These are phyloP conservation scores for Prunus armeniaca DNA, from an alignment of 306 rosid genomes.

Conservation along the genomic window DNA sequence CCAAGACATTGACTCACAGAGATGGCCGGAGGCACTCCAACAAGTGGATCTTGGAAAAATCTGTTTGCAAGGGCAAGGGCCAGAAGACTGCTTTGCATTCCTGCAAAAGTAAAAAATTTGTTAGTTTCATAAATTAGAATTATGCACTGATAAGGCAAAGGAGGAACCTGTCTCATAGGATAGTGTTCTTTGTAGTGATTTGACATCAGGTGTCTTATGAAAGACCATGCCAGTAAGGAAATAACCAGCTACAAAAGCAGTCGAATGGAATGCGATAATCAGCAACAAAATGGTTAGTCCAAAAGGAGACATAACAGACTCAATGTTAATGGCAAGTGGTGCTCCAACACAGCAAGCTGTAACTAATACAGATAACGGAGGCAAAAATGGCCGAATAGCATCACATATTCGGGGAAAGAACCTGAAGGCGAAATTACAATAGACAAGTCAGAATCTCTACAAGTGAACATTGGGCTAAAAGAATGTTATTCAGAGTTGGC, in stretches of 20 bases:
- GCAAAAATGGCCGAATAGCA: slow-evolving; percentile 74
- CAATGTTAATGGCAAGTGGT: slow-evolving; percentile 81
- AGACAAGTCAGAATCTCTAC: slow-evolving; percentile 16
- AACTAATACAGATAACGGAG: slow-evolving; percentile 79
- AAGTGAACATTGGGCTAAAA: slow-evolving; percentile 7
- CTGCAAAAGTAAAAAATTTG: slow-evolving; percentile 35
- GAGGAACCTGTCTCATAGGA: slow-evolving; percentile 83
- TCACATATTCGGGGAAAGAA: slow-evolving; percentile 68
- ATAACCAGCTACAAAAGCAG: slow-evolving; percentile 78
- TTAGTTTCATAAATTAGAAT: slow-evolving; percentile 11
- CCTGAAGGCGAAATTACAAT: slow-evolving; percentile 40
- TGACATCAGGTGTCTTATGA: slow-evolving; percentile 50
- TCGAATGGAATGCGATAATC: slow-evolving; percentile 64
- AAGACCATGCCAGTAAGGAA: slow-evolving; percentile 61
- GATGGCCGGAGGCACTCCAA: slow-evolving; percentile 88
- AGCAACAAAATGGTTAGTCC: slow-evolving; percentile 63
- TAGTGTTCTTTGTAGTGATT: slow-evolving; percentile 81
- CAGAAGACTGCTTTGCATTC: slow-evolving; percentile 98
- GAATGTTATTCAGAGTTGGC: slow-evolving; percentile 8
- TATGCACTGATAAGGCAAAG: slow-evolving; percentile 15
- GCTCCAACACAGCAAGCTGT: slow-evolving; percentile 95
- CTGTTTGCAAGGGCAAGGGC: slow-evolving; percentile 94
- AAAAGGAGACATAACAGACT: slow-evolving; percentile 71
- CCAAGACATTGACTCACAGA: slow-evolving; percentile 58
- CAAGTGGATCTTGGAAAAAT: slow-evolving; percentile 78